Percentiles rank a stretch among this genome's conserved stretches.
Conservation (phyloP, 2,329 filamentous ascomycete genomes). For the Alternaria angustiovoidea region DNA sequence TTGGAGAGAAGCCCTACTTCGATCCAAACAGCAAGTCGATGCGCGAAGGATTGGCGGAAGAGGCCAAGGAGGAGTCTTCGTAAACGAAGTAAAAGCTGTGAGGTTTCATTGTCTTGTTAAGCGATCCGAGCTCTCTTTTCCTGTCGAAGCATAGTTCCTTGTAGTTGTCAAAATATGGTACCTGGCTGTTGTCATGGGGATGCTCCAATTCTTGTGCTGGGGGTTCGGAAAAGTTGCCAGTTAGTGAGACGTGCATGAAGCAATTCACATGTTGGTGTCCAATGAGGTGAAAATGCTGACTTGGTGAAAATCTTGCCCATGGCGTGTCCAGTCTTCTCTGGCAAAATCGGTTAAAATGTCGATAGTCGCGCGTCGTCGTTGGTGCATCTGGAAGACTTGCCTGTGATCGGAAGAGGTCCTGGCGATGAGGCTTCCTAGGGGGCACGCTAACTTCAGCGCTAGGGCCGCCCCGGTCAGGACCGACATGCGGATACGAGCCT, state of each 20-base stretch:
- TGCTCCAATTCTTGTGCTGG: neutral
- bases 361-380: neutral
- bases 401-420: neutral
- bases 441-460: neutral
- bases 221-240: neutral
- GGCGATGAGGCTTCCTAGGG: neutral
- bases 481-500: neutral
- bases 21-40: slow-evolving; percentile 61
- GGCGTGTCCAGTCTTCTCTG: neutral
- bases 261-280: neutral
- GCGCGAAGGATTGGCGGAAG: slow-evolving; percentile 47
- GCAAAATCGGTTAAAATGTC: neutral
- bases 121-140: neutral
- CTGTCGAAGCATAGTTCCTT: neutral
- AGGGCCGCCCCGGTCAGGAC: neutral
- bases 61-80: slow-evolving; percentile 6
- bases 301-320: neutral
- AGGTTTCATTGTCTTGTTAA: neutral
- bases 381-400: neutral
- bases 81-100: neutral
- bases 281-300: neutral
- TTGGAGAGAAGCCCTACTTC: slow-evolving; percentile 64
- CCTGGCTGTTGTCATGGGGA: neutral
- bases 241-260: neutral
- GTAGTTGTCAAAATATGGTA: neutral